Conservation (phyloP, 2,329 filamentous ascomycete species). For the Cladosporium sp. region DNA sequence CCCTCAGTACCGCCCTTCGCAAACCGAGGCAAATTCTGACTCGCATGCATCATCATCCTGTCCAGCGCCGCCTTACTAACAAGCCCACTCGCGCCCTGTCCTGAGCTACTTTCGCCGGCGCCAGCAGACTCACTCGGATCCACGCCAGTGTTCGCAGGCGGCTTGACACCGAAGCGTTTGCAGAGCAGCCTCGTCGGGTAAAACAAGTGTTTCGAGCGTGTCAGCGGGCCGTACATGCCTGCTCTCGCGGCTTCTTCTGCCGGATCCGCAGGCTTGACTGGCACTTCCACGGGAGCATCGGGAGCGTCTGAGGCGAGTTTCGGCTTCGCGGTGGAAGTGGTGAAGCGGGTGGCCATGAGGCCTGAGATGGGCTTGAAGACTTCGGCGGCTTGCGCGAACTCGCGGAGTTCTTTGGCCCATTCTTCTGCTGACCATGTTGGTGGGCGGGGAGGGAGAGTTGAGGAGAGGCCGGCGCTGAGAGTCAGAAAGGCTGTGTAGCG, state of each 20-base stretch:
- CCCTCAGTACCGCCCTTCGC: conserved; percentile 29
- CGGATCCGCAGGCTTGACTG: conserved; percentile 67
- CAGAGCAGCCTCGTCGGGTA: conserved; percentile 83
- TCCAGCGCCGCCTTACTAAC: conserved; percentile 60
- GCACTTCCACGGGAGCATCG: conserved; percentile 34
- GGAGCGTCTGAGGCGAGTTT: conserved; percentile 39
- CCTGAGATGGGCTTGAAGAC: conserved; percentile 93
- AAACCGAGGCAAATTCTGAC: conserved; percentile 24
- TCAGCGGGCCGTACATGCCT: conserved; percentile 92
- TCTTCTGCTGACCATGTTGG: conserved; percentile 63
- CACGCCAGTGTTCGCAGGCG: conserved; percentile 67
- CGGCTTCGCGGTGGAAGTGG: conserved; percentile 55
- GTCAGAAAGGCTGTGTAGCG: conserved; percentile 84
- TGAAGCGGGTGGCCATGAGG: conserved; percentile 92
- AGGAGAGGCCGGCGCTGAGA: conserved; percentile 65
- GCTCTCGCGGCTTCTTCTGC: conserved; percentile 83
- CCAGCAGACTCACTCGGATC: conserved; percentile 44
- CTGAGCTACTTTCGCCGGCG: conserved; percentile 38
- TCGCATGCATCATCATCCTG: conserved; percentile 54
- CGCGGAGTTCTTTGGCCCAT: conserved; percentile 75
- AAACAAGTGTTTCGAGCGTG: conserved; percentile 70
- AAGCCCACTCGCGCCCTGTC: conserved; percentile 54
- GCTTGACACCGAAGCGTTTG: conserved; percentile 88
- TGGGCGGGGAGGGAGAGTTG: conserved; percentile 59
- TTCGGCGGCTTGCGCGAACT: conserved; percentile 73